Evolutionary conservation across 23 red algal species (phyloP), one percentile per base, ranked within the genome.

Genomic region (Gracilaria domingensis): DNA sequence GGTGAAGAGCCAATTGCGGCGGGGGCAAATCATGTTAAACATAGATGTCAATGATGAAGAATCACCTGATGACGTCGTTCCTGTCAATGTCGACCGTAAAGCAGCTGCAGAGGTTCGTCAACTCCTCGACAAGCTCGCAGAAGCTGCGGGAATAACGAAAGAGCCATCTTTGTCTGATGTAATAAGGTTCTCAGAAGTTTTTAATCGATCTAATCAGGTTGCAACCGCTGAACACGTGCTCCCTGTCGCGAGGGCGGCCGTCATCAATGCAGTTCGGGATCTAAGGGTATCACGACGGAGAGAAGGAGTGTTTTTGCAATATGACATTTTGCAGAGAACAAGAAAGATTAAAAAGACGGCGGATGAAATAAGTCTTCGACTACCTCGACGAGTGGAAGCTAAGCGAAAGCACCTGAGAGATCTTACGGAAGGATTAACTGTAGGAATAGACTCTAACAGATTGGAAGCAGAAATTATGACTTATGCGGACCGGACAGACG

Each of bases 401-500:
- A 83, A 96, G 81, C 39, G 54, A 18, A 35, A 37, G n/a, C 85
- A 84, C 47, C 49, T 93, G 80, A 30, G 47, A 42, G 85, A 93
- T 48, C 69, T 95, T 44, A 81, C 58, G 26, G 47, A 66, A 53
- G 74, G 48, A 12, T 8, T 79, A 23, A 60, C 25, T 24, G 58
- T 33, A 40, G 82, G 47, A 38, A 12, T 93, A 58, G 81, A 69
- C 42, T 12, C 57, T 8, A n/a, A 62, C 37, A 64, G 95, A 24
- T 49, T 93, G 45, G 95, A 96, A 47, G 80, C 57, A 64, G 95
- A 96, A 74, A 48, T 93, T n/a, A 86, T 79, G 48, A 24, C 93
- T 14, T 61, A 87, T 55, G 95, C 90, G 13, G 95, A 93, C 58
- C 57, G 89, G 29, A 35, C 93, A 20, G 95, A 96, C 79, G 80